A percentile compares a stretch with the other conserved stretches of the same genome.
phyloP scores from a whole-genome alignment of 2,329 filamentous ascomycete genomes.

The Sporothrix variecibatus region DNA sequence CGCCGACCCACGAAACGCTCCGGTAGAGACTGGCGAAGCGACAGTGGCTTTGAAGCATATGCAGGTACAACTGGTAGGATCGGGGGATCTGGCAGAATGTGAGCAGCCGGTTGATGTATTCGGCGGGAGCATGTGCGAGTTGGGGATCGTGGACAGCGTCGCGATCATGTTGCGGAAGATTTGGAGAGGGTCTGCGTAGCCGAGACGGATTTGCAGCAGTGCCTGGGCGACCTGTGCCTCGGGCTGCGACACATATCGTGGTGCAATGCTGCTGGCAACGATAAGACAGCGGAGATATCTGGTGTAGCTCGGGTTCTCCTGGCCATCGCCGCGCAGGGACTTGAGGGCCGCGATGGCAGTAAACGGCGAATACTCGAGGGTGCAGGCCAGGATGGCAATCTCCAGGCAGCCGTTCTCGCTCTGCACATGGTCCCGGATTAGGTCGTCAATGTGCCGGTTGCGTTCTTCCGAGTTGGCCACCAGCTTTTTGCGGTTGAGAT shows the following conservation, averaged over 20 bases:
- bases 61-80: conserved; percentile 9
- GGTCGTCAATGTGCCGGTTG: conserved; percentile 36
- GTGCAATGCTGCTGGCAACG: conserved; percentile 13
- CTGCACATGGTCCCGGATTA: conserved; percentile 29
- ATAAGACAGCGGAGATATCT: conserved; percentile 26
- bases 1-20: conserved; percentile 22
- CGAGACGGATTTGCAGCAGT: conserved; percentile 20
- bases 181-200: conserved; percentile 18
- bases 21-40: conserved; percentile 22
- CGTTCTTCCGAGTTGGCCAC: neutral
- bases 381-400: conserved; percentile 26
- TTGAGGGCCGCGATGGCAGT: conserved; percentile 13
- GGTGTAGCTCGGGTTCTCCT: conserved; percentile 11
- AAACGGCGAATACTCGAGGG: conserved; percentile 16
- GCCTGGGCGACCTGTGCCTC: conserved; percentile 12
- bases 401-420: conserved; percentile 18
- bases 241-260: conserved; percentile 15
- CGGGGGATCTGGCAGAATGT: conserved; percentile 22
- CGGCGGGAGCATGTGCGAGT: conserved; percentile 25
- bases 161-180: conserved; percentile 22
- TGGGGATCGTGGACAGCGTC: conserved; percentile 11
- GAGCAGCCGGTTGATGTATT: conserved; percentile 28
- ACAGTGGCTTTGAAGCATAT: conserved; percentile 1
- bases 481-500: conserved; percentile 16
- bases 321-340: conserved; percentile 18